Conservation (phyloP, 1,284 basidiomycete genomes). For the Puccinia hordei region DNA sequence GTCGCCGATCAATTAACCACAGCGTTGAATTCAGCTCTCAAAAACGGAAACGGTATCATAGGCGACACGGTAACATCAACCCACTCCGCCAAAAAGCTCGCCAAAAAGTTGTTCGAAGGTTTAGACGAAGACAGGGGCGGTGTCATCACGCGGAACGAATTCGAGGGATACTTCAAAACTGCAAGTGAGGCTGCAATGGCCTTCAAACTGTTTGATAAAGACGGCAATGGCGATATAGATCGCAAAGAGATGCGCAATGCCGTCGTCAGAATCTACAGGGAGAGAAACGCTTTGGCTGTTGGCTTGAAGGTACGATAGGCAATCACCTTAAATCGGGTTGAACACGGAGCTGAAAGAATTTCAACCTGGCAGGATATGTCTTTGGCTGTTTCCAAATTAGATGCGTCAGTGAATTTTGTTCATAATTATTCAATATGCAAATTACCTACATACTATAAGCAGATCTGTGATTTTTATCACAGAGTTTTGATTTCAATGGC, state of each 20-base stretch:
- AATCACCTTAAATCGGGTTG: neutral
- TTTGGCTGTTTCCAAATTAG: conserved; percentile 71
- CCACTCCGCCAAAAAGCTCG: conserved; percentile 71
- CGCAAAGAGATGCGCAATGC: conserved; percentile 81
- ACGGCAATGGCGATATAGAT: conserved; percentile 81
- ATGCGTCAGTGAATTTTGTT: conserved; percentile 59
- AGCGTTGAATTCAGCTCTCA: conserved; percentile 57
- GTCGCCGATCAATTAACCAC: conserved; percentile 47
- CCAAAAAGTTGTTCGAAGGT: conserved; percentile 72
- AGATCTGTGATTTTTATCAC: neutral
- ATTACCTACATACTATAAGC: neutral
- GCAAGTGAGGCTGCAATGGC: conserved; percentile 73
- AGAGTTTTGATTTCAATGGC: conserved; percentile 69
- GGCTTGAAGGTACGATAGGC: conserved; percentile 64
- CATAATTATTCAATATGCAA: neutral
- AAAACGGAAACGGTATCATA: conserved; percentile 50
- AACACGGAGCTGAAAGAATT: neutral
- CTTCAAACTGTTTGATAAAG: conserved; percentile 76
- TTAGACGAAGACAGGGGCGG: conserved; percentile 65
- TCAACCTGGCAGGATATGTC: conserved; percentile 59
- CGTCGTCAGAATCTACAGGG: conserved; percentile 77
- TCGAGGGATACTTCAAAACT: conserved; percentile 71
- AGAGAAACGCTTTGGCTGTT: conserved; percentile 73
- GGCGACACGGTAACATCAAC: conserved; percentile 60
- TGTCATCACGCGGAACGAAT: conserved; percentile 47